These are phyloP conservation scores for Ophiostoma ips DNA, from an alignment of 2,329 filamentous ascomycete species.

Conservation along the genomic window DNA sequence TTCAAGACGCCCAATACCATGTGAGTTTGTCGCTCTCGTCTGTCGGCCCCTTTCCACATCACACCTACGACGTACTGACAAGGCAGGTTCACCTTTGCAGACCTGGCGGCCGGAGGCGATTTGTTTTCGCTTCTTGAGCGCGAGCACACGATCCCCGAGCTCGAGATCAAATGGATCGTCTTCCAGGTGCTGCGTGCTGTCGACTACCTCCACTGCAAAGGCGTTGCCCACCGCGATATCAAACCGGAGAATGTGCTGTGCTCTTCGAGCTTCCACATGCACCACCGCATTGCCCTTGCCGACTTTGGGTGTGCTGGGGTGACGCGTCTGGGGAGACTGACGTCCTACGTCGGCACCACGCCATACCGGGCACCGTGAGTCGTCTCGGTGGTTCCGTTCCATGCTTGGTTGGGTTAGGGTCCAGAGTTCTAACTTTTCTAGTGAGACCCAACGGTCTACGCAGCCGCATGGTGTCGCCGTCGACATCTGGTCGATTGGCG, in stretches of 20 bases:
- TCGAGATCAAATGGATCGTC: slow-evolving; percentile 31
- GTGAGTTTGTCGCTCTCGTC: slow-evolving; percentile 19
- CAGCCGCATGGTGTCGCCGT: slow-evolving; percentile 24
- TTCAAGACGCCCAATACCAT: slow-evolving; percentile 33
- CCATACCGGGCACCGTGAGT: slow-evolving; percentile 36
- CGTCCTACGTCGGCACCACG: slow-evolving; percentile 30
- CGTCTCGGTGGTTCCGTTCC: too few species aligned
- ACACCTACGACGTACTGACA: neutral
- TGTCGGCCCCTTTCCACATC: neutral
- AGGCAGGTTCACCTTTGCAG: slow-evolving; percentile 39
- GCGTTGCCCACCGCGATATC: slow-evolving; percentile 38
- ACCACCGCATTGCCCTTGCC: slow-evolving; percentile 34
- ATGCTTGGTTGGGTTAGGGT: slow-evolving; percentile 12
- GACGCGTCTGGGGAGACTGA: slow-evolving; percentile 27
- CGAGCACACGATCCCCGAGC: slow-evolving; percentile 24
- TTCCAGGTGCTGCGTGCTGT: slow-evolving; percentile 33
- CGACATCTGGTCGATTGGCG: slow-evolving; percentile 40
- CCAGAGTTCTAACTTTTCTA: slow-evolving; percentile 13
- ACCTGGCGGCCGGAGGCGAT: slow-evolving; percentile 42
- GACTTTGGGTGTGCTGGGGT: slow-evolving; percentile 38
- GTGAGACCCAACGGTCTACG: slow-evolving; percentile 23
- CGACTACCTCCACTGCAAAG: slow-evolving; percentile 33
- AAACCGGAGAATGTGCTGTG: slow-evolving; percentile 42
- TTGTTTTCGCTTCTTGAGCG: slow-evolving; percentile 34
- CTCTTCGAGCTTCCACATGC: slow-evolving; percentile 28